Base-by-base conservation (phyloP, 73 alveolate species). In the Stentor roeselii region DNA sequence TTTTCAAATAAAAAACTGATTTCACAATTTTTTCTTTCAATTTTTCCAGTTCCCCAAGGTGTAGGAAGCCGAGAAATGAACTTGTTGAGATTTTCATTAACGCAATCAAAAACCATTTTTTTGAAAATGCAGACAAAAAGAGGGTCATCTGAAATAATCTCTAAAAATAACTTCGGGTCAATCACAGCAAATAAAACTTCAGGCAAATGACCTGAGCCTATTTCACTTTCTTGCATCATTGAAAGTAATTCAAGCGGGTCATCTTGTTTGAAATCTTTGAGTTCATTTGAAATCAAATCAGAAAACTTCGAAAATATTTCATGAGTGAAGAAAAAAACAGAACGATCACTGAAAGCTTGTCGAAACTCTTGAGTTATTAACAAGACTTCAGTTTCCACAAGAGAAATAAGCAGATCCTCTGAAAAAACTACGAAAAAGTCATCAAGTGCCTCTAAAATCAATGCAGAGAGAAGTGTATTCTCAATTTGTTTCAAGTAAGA, bases 221-320 rank as follows among this genome's bases (percentile, higher is more conserved):
- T 50, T 50, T 50, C 67, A 21, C 67, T 50, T 50, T 50, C 67
- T 50, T 50, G 67, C 67, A 50, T 50, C 67, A 50, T 50, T 11
- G 67, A 50, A 11, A 50, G 21, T 21, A 50, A 50, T 50, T 50
- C 67, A 50, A 50, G 6, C 6, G 67, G 67, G 21, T 50, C 67
- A 50, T 50, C 67, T 21, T 11, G 6, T 11, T 11, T 11, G 6
- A 11, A 6, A 11, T 50, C 30, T 11, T 50, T 6, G 67, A 50
- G 6, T 50, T 50, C 67, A 50, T 50, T 6, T 50, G 21, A 50
- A 11, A 50, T 50, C 21, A 11, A 11, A 6, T 21, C 67, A 6
- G 30, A 6, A 50, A 6, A 50, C 6, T 50, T 21, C 6, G 67
- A 50, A 50, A 50, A 50, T 50, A 50, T 50, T 11, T 6, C 6